Percentiles rank a stretch among this genome's conserved stretches.
phyloP scores from a whole-genome alignment of 345 rosid species.

The Eucalyptus fibrosa region DNA sequence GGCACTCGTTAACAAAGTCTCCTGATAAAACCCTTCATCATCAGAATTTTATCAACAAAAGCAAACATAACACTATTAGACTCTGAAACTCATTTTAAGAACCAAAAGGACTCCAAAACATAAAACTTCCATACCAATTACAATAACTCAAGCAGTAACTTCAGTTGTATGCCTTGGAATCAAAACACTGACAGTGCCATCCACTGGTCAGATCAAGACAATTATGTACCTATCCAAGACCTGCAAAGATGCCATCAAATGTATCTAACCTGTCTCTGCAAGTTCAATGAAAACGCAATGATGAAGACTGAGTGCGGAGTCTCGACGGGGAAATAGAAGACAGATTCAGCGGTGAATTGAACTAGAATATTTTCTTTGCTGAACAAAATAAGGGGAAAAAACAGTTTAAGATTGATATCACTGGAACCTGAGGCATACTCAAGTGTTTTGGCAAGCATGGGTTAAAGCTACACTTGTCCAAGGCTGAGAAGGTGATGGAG shows the following conservation, averaged over 20 bases:
- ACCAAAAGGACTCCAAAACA: background rate
- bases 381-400: background rate
- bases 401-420: background rate
- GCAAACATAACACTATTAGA: background rate
- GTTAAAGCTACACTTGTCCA: background rate
- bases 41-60: background rate
- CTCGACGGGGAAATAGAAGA: background rate
- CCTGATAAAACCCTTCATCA: background rate
- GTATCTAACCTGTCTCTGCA: background rate
- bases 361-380: background rate
- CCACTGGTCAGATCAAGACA: background rate
- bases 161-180: background rate
- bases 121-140: background rate
- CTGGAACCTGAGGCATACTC: background rate
- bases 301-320: background rate
- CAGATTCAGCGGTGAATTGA: background rate
- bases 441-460: background rate
- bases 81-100: background rate
- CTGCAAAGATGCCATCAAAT: background rate
- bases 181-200: background rate
- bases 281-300: background rate
- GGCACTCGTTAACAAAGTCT: background rate
- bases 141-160: background rate
- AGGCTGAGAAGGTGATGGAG: background rate
- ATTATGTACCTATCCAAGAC: background rate